These are phyloP conservation scores for Zasmidium cellare DNA, from an alignment of 2,329 filamentous ascomycete species.

Conservation along the genomic window DNA sequence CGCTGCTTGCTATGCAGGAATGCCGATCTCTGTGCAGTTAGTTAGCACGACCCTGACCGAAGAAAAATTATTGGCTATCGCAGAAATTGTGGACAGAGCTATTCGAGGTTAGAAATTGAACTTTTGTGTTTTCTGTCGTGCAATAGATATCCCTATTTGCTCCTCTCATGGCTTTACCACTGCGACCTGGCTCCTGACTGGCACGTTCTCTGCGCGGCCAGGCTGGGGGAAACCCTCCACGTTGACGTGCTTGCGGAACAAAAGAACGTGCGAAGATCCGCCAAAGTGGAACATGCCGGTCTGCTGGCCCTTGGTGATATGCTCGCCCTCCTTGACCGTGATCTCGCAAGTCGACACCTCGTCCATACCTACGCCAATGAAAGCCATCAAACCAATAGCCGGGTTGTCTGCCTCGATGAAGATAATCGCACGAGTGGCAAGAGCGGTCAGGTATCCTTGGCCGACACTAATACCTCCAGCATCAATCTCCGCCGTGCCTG, in stretches of 20 bases:
- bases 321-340: constrained; percentile 65
- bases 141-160: too few species aligned
- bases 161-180: constrained; percentile 28
- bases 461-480: constrained; percentile 46
- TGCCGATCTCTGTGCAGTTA: too few species aligned
- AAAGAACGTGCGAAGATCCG: constrained; percentile 68
- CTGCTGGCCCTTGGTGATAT: constrained; percentile 68
- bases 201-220: constrained; percentile 37
- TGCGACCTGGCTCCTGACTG: constrained; percentile 39
- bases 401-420: constrained; percentile 70
- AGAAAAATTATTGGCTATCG: too few species aligned
- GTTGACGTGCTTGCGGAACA: constrained; percentile 62
- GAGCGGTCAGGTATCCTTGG: constrained; percentile 64
- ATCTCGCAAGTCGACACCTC: constrained; percentile 70
- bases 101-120: too few species aligned
- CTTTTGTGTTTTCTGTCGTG: too few species aligned
- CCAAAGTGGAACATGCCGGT: constrained; percentile 80
- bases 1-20: too few species aligned
- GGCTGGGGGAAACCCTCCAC: constrained; percentile 37
- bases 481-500: constrained; percentile 42
- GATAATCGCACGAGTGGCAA: constrained; percentile 70
- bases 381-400: constrained; percentile 67
- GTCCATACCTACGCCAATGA: constrained; percentile 73
- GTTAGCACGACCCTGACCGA: too few species aligned
- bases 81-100: too few species aligned